These are phyloP conservation scores for Poa annua DNA, from an alignment of 176 grass and related monocot genomes.

Conservation along the genomic window DNA sequence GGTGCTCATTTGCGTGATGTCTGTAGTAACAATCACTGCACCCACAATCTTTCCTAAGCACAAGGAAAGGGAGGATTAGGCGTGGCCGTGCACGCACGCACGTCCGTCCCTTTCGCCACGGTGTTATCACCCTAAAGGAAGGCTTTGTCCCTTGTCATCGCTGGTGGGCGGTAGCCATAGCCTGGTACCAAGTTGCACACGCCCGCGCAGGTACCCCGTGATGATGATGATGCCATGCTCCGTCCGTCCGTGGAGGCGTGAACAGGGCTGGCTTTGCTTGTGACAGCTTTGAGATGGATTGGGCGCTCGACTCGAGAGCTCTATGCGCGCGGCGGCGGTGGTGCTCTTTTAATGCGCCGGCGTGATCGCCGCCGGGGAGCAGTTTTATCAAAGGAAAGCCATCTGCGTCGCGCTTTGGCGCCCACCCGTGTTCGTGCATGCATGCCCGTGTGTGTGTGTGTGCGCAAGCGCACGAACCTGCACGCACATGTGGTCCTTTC, in stretches of 20 bases:
- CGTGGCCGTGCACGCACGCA: background rate
- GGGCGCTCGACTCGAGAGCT: background rate
- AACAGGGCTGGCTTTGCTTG: constrained; percentile 32
- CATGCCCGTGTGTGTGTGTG: background rate
- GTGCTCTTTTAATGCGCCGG: constrained; percentile 39
- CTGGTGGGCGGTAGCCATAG: background rate
- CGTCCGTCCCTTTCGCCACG: background rate
- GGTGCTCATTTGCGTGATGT: too few relatives aligned
- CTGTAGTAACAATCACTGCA: background rate
- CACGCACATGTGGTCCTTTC: background rate
- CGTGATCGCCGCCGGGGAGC: constrained; percentile 16
- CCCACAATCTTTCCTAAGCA: constrained; percentile 27
- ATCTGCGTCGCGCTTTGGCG: constrained; percentile 33
- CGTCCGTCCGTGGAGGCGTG: too few relatives aligned
- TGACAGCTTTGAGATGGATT: constrained; percentile 24
- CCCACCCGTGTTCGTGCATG: constrained; percentile 1
- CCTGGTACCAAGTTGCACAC: constrained; percentile 12
- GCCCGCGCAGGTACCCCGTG: constrained; percentile 4
- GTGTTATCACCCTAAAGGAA: constrained; percentile 44
- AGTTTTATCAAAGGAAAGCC: constrained; percentile 26
- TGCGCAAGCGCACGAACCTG: background rate
- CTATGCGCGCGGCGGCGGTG: background rate
- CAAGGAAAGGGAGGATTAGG: constrained; percentile 26
- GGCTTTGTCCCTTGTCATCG: constrained; percentile 41
- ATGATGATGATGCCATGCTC: too few relatives aligned